These are phyloP conservation scores for Penicillium sp. DNA, from an alignment of 2,329 filamentous ascomycete genomes.

Conservation along the genomic window DNA sequence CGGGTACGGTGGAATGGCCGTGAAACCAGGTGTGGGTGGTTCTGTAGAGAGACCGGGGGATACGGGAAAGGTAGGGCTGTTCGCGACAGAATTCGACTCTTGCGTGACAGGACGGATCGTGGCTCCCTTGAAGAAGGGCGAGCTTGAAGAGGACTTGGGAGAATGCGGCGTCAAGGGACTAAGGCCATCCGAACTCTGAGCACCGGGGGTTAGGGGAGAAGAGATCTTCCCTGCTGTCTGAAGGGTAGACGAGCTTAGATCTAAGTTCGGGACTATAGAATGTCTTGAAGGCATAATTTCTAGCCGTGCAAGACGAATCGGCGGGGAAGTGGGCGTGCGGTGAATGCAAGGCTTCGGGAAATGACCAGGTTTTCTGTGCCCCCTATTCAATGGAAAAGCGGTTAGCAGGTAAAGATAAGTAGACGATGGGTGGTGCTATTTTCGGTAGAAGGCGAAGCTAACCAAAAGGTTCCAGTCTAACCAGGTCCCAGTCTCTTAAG, in stretches of 20 bases:
- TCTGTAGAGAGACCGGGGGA: slow-evolving; percentile 35
- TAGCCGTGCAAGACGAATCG: slow-evolving; percentile 19
- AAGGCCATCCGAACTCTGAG: slow-evolving; percentile 40
- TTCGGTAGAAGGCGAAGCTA: slow-evolving; percentile 4
- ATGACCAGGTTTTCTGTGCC: background rate
- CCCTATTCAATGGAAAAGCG: background rate
- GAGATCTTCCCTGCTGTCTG: slow-evolving; percentile 36
- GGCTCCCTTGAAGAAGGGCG: slow-evolving; percentile 42
- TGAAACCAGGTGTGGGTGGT: slow-evolving; percentile 48
- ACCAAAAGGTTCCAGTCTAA: slow-evolving; percentile 2
- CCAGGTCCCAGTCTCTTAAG: background rate
- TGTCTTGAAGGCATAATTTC: slow-evolving; percentile 44
- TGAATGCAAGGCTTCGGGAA: background rate
- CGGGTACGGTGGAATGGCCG: slow-evolving; percentile 52
- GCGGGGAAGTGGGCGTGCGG: slow-evolving; percentile 1
- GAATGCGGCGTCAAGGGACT: slow-evolving; percentile 45
- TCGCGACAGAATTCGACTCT: slow-evolving; percentile 37
- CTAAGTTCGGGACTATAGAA: slow-evolving; percentile 43
- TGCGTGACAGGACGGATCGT: slow-evolving; percentile 49
- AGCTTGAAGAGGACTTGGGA: slow-evolving; percentile 44
- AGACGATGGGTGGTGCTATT: background rate
- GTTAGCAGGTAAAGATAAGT: slow-evolving; percentile 13
- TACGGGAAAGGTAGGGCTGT: slow-evolving; percentile 32
- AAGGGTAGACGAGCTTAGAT: slow-evolving; percentile 40
- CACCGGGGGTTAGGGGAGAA: slow-evolving; percentile 41